A percentile compares a stretch with the other conserved stretches of the same genome.
Conservation (phyloP, 768 basidiomycete genomes). For the Boletus rex-veris region DNA sequence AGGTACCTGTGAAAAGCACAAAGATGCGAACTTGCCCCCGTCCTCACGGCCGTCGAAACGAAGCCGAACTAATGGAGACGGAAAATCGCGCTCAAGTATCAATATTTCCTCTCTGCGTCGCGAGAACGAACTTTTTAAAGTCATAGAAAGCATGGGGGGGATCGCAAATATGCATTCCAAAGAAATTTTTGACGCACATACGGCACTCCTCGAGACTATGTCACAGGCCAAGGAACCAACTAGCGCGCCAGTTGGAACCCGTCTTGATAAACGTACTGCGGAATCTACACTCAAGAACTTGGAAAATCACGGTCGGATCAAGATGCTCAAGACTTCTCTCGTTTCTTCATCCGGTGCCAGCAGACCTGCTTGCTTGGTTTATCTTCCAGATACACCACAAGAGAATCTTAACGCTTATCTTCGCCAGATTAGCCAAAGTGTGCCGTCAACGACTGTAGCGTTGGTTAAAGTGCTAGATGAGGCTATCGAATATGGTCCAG, state of each 20-base stretch:
- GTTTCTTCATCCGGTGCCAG: constrained; percentile 55
- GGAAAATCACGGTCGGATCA: constrained; percentile 65
- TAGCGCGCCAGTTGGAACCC: constrained; percentile 65
- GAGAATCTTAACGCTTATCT: constrained; percentile 58
- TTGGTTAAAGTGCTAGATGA: constrained; percentile 52
- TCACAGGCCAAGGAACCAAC: constrained; percentile 60
- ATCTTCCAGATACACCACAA: constrained; percentile 57
- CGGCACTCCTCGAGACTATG: constrained; percentile 56
- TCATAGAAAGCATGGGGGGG: constrained; percentile 65
- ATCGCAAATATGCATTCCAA: constrained; percentile 62
- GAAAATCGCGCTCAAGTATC: constrained; percentile 36
- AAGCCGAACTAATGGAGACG: constrained; percentile 11
- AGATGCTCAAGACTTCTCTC: constrained; percentile 63
- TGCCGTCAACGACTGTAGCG: constrained; percentile 26
- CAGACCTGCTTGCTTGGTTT: constrained; percentile 58
- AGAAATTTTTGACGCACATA: constrained; percentile 68
- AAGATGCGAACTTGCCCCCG: not conserved
- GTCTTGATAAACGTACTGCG: constrained; percentile 72
- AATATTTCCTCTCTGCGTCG: constrained; percentile 78
- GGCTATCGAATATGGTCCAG: constrained; percentile 53
- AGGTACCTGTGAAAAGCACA: constrained; percentile 14
- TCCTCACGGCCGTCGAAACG: constrained; percentile 22
- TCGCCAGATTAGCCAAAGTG: constrained; percentile 43
- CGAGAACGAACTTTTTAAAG: constrained; percentile 72
- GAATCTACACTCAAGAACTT: constrained; percentile 55